These are phyloP conservation scores for Hypoxylon cercidicola DNA, from an alignment of 495 filamentous ascomycete genomes.

Conservation along the genomic window DNA sequence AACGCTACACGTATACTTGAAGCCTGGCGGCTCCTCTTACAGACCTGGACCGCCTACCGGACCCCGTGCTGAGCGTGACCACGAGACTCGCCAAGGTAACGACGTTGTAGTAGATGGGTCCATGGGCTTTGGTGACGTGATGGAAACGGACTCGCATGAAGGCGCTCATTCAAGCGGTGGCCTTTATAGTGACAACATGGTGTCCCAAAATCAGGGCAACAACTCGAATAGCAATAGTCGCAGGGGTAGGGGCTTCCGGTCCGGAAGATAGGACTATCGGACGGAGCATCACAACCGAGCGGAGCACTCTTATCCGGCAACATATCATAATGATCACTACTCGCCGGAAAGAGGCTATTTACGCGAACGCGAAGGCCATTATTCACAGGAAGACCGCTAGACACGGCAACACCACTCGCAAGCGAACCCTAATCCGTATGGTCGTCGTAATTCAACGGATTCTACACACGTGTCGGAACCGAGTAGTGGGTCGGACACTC, in stretches of 20 bases:
- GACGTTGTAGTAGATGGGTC: slow-evolving; percentile 66
- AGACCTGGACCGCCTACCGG: slow-evolving; percentile 37
- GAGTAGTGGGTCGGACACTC: too few species aligned
- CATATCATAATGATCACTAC: too few species aligned
- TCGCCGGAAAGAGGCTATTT: too few species aligned
- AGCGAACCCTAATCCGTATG: too few species aligned
- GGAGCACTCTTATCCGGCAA: background rate
- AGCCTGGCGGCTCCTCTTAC: slow-evolving; percentile 54
- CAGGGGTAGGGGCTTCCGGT: slow-evolving; percentile 50
- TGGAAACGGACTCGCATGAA: slow-evolving; percentile 55
- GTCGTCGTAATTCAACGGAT: too few species aligned
- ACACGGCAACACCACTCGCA: too few species aligned
- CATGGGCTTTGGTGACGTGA: slow-evolving; percentile 69
- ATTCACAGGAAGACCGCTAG: too few species aligned
- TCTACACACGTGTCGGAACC: too few species aligned
- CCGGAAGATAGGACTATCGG: slow-evolving; percentile 27
- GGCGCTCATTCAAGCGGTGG: slow-evolving; percentile 37
- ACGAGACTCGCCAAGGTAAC: slow-evolving; percentile 54
- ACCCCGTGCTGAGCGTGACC: slow-evolving; percentile 51
- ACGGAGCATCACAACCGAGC: background rate
- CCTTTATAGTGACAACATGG: slow-evolving; percentile 58
- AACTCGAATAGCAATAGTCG: slow-evolving; percentile 33
- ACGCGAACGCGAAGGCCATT: too few species aligned
- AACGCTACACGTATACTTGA: slow-evolving; percentile 78
- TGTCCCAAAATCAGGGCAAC: slow-evolving; percentile 28